These are phyloP conservation scores for Saitozyma sp. DNA, from an alignment of 768 basidiomycete genomes.

Conservation along the genomic window DNA sequence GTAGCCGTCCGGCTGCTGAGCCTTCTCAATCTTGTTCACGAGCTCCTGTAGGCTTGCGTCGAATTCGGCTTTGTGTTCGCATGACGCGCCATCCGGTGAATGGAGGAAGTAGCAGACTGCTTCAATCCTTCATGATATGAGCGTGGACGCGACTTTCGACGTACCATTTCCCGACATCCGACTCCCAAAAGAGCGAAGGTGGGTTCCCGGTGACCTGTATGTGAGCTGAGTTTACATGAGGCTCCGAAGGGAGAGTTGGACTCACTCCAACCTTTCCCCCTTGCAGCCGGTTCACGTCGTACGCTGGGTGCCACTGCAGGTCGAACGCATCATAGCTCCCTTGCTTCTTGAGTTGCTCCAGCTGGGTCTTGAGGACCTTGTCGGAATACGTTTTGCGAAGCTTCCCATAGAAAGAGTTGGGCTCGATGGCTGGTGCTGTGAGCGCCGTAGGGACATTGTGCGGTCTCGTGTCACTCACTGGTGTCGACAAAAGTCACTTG, in stretches of 20 bases:
- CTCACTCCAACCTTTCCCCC: conserved; percentile 21
- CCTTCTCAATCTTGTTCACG: conserved; percentile 32
- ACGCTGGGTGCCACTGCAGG: conserved; percentile 31
- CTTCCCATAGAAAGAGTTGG: conserved; percentile 31
- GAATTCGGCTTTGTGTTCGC: conserved; percentile 16
- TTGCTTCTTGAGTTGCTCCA: conserved; percentile 33
- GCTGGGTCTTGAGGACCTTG: conserved; percentile 35
- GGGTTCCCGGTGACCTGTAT: conserved; percentile 22
- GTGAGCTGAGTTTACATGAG: not conserved
- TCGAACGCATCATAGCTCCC: conserved; percentile 36
- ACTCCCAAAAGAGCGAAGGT: conserved; percentile 35
- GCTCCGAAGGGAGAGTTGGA: not conserved
- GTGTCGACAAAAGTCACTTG: conserved; percentile 6
- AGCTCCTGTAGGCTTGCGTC: conserved; percentile 24
- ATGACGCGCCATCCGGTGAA: conserved; percentile 14
- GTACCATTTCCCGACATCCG: conserved; percentile 38
- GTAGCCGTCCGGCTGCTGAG: conserved; percentile 39
- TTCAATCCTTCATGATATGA: conserved; percentile 24
- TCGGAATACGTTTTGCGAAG: conserved; percentile 24
- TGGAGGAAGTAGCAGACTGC: conserved; percentile 31
- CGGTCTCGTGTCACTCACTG: not conserved
- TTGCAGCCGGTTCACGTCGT: conserved; percentile 22
- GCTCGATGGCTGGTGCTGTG: conserved; percentile 18
- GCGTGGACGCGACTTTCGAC: not conserved
- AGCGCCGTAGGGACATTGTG: not conserved